Conservation (phyloP, 768 basidiomycete species). For the Sporobolomyces roseus region DNA sequence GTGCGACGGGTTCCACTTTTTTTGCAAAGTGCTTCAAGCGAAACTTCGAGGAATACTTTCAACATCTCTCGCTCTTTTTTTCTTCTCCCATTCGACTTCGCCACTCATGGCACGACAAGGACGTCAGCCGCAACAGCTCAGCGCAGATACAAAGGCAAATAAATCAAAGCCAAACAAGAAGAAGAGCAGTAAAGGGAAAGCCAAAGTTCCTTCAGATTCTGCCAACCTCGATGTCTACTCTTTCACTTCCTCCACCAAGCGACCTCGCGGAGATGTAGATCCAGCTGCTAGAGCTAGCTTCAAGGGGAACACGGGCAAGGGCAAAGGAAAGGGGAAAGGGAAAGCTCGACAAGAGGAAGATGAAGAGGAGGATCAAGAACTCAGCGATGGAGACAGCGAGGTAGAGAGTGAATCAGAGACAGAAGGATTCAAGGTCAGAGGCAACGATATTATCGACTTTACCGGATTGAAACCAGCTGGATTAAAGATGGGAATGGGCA, state of each 20-base stretch:
- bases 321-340: slow-evolving; percentile 11
- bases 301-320: neutral
- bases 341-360: slow-evolving; percentile 11
- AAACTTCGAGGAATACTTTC: too few relatives aligned
- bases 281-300: slow-evolving; percentile 15
- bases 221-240: slow-evolving; percentile 32
- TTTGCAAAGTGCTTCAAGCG: neutral
- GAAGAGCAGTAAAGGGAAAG: neutral
- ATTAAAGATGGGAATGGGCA: slow-evolving; percentile 51
- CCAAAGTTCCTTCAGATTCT: neutral
- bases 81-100: neutral
- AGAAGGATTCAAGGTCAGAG: slow-evolving; percentile 45
- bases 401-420: slow-evolving; percentile 24
- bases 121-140: slow-evolving; percentile 31
- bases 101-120: slow-evolving; percentile 25
- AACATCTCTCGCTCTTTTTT: too few relatives aligned
- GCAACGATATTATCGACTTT: slow-evolving; percentile 38
- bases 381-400: too few relatives aligned
- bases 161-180: slow-evolving; percentile 2
- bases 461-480: slow-evolving; percentile 36
- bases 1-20: neutral
- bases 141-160: neutral
- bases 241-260: slow-evolving; percentile 9
- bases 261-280: slow-evolving; percentile 35
- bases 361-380: slow-evolving; percentile 53